phyloP scores from a whole-genome alignment of 148 eudicot species.

The Amaranthus cruentus region DNA sequence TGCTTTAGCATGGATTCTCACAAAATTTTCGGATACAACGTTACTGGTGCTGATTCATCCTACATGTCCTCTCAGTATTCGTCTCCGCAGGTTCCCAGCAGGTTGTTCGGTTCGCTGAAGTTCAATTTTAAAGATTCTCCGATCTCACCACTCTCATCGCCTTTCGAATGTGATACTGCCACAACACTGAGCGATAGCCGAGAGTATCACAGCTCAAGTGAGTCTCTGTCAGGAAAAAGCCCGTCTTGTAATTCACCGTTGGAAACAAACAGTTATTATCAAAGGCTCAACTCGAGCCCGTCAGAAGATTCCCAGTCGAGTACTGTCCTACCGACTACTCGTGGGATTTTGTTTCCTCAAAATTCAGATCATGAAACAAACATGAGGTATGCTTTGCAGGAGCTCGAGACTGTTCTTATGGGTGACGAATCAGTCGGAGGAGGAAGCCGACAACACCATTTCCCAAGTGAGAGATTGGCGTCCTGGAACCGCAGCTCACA shows the following conservation, averaged over 20 bases:
- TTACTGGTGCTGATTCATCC: constrained; percentile 38
- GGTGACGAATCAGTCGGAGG: constrained; percentile 38
- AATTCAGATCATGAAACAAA: constrained; percentile 30
- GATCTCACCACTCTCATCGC: constrained; percentile 56
- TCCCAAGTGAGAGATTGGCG: constrained; percentile 40
- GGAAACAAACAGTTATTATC: constrained; percentile 33
- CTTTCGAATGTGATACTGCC: constrained; percentile 43
- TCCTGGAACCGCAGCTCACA: constrained; percentile 37
- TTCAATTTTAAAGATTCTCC: constrained; percentile 54
- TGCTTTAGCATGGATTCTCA: constrained; percentile 69
- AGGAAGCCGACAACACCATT: constrained; percentile 36
- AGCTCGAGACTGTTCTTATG: constrained; percentile 76
- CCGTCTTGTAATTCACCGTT: constrained; percentile 51
- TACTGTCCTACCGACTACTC: constrained; percentile 10
- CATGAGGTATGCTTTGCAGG: constrained; percentile 42
- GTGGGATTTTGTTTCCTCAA: constrained; percentile 21
- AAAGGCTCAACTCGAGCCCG: constrained; percentile 37
- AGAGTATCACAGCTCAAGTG: constrained; percentile 57
- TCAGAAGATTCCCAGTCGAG: constrained; percentile 26
- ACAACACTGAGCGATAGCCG: constrained; percentile 45
- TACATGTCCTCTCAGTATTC: constrained; percentile 36
- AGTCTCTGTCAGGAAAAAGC: constrained; percentile 39
- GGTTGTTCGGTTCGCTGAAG: constrained; percentile 41
- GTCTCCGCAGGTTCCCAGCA: constrained; percentile 38
- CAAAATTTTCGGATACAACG: constrained; percentile 42